phyloP scores from a whole-genome alignment of 306 rosid genomes.

The Cucumis melo region DNA sequence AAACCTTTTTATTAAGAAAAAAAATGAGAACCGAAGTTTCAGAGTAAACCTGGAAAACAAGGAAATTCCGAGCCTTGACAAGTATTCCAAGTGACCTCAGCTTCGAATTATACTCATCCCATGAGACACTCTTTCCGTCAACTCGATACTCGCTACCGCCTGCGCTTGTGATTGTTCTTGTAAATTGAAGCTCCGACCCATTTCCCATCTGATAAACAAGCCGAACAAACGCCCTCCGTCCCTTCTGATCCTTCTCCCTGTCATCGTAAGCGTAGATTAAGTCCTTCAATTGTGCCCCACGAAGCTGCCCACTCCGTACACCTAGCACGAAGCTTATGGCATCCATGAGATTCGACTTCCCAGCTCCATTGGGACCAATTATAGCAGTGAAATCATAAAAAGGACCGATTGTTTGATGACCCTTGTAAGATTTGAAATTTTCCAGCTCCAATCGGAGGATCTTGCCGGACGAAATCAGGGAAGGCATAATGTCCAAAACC shows the following conservation, averaged over 20 bases:
- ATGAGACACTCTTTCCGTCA: conserved; percentile 46
- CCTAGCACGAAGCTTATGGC: conserved; percentile 98
- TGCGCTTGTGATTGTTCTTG: conserved; percentile 58
- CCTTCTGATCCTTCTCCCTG: conserved; percentile 79
- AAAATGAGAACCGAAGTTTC: not conserved
- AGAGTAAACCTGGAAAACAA: conserved; percentile 76
- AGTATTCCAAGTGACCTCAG: conserved; percentile 82
- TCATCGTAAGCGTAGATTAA: conserved; percentile 87
- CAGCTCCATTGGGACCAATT: conserved; percentile 94
- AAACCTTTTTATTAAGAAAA: not conserved
- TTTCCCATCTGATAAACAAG: conserved; percentile 64
- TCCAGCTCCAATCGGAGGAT: conserved; percentile 79
- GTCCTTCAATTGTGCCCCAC: conserved; percentile 95
- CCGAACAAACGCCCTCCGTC: conserved; percentile 72
- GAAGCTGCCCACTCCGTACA: conserved; percentile 84
- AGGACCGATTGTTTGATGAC: conserved; percentile 74
- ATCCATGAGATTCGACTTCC: conserved; percentile 97
- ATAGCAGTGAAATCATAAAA: conserved; percentile 92
- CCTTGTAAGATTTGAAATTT: conserved; percentile 95
- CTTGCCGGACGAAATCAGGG: conserved; percentile 68
- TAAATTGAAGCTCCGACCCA: conserved; percentile 67
- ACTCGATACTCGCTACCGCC: conserved; percentile 87
- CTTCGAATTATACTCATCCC: conserved; percentile 61
- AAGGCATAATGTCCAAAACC: conserved; percentile 44
- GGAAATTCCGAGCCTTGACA: conserved; percentile 93